A percentile compares a stretch with the other conserved stretches of the same genome.
These are phyloP conservation scores for Mucor ambiguus DNA, from an alignment of 371 early-diverging fungal species.

Conservation along the genomic window DNA sequence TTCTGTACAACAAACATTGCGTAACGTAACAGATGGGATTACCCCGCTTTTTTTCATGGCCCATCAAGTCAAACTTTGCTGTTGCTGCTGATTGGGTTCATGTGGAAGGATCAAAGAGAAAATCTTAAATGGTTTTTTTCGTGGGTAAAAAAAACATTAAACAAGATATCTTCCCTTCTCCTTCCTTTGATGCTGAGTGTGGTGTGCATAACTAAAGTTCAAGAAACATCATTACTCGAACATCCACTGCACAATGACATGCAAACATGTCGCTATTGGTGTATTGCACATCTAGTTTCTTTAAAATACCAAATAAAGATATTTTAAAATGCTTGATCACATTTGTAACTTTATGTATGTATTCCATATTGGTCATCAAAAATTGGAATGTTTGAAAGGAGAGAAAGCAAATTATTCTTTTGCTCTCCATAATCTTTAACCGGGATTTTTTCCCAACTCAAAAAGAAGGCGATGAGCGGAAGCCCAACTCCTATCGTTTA, in stretches of 20 bases:
- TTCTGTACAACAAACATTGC: slow-evolving; percentile 12
- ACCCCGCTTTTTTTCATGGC: slow-evolving; percentile 28
- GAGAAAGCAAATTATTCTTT: neutral
- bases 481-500: slow-evolving; percentile 10
- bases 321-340: neutral
- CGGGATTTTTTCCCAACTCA: neutral
- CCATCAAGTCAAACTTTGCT: slow-evolving; percentile 5
- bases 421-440: slow-evolving; percentile 8
- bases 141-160: slow-evolving; percentile 4
- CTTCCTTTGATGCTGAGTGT: neutral
- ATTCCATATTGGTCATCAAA: slow-evolving; percentile 2
- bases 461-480: neutral
- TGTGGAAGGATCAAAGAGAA: slow-evolving; percentile 4
- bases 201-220: neutral
- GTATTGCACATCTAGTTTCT: neutral
- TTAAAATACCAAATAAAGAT: neutral
- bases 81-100: slow-evolving; percentile 6
- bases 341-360: neutral
- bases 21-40: neutral
- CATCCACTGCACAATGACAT: neutral
- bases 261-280: neutral
- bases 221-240: neutral
- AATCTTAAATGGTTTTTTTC: slow-evolving; percentile 11
- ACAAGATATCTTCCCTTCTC: neutral
- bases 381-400: slow-evolving; percentile 2